Percentiles rank a stretch among this genome's conserved stretches.
Conservation (phyloP, 169 alveolate species). For the Plasmodium cynomolgi region DNA sequence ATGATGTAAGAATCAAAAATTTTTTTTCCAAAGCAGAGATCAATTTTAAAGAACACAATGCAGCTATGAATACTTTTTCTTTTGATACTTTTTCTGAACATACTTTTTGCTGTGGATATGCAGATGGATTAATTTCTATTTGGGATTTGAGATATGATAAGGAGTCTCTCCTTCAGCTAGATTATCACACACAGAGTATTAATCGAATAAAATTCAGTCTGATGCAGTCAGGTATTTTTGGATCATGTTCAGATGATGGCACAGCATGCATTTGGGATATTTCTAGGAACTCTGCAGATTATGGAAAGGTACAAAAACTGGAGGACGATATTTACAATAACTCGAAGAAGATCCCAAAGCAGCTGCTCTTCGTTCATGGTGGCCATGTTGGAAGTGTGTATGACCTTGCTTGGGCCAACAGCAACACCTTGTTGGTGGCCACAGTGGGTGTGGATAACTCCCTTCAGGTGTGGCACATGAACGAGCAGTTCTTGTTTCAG, state of each 20-base stretch:
- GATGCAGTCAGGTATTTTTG: slow-evolving; percentile 82
- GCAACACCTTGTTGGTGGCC: slow-evolving; percentile 41
- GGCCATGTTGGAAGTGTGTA: slow-evolving; percentile 83
- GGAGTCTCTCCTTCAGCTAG: slow-evolving; percentile 68
- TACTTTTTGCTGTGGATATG: slow-evolving; percentile 76
- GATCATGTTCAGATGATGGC: slow-evolving; percentile 82
- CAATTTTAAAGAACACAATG: slow-evolving; percentile 49
- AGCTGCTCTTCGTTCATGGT: slow-evolving; percentile 80
- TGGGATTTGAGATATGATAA: slow-evolving; percentile 79
- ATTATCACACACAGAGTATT: slow-evolving; percentile 81
- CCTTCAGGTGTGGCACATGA: slow-evolving; percentile 67
- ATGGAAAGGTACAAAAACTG: slow-evolving; percentile 18
- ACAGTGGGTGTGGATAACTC: slow-evolving; percentile 70
- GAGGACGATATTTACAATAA: slow-evolving; percentile 66
- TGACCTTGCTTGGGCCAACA: slow-evolving; percentile 82
- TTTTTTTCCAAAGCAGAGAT: slow-evolving; percentile 50
- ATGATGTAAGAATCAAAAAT: slow-evolving; percentile 39
- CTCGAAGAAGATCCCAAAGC: slow-evolving; percentile 72
- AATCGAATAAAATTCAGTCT: slow-evolving; percentile 80
- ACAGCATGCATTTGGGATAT: slow-evolving; percentile 83
- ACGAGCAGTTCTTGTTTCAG: slow-evolving; percentile 65
- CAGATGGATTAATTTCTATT: slow-evolving; percentile 78
- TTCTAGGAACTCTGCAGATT: slow-evolving; percentile 23
- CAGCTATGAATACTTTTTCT: slow-evolving; percentile 74
- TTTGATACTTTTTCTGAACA: slow-evolving; percentile 77